A percentile compares a stretch with the other conserved stretches of the same genome.
Conservation (phyloP, 768 basidiomycete species). For the Naematelia aurantialba region DNA sequence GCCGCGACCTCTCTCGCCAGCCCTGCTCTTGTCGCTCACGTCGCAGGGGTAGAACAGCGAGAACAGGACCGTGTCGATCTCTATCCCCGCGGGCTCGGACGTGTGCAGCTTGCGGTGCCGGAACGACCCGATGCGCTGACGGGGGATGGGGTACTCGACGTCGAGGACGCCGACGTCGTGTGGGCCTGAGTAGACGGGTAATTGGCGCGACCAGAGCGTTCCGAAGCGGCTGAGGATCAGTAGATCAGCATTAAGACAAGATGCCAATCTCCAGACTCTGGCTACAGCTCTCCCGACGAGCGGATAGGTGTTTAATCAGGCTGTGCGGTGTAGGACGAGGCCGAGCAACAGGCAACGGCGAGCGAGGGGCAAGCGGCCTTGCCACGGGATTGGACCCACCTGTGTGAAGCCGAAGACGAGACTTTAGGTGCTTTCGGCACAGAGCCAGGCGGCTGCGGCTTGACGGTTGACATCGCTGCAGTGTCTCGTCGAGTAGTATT, state of each 20-base stretch:
- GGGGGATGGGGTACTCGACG: constrained; percentile 2
- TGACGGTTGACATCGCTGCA: background rate
- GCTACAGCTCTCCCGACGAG: no score
- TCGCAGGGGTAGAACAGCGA: constrained; percentile 22
- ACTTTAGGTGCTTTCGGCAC: background rate
- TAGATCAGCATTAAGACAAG: no score
- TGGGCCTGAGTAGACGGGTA: background rate
- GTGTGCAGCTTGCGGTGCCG: constrained; percentile 7
- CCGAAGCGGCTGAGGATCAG: background rate
- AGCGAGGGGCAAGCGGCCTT: no score
- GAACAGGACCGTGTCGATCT: constrained; percentile 22
- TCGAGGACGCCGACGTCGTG: background rate
- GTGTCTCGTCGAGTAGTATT: background rate
- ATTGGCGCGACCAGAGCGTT: background rate
- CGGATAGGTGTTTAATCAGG: no score
- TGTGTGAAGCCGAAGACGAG: background rate
- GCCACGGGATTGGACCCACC: no score
- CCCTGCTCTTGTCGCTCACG: background rate
- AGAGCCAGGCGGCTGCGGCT: background rate
- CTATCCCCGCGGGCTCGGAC: constrained; percentile 10
- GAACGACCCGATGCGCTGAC: constrained; percentile 16
- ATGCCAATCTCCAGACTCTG: no score
- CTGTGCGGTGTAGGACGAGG: no score
- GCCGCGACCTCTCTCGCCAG: constrained; percentile 1
- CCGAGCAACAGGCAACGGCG: no score